Conservation (phyloP, 2,329 filamentous ascomycete genomes). For the Fusarium guadeloupense region DNA sequence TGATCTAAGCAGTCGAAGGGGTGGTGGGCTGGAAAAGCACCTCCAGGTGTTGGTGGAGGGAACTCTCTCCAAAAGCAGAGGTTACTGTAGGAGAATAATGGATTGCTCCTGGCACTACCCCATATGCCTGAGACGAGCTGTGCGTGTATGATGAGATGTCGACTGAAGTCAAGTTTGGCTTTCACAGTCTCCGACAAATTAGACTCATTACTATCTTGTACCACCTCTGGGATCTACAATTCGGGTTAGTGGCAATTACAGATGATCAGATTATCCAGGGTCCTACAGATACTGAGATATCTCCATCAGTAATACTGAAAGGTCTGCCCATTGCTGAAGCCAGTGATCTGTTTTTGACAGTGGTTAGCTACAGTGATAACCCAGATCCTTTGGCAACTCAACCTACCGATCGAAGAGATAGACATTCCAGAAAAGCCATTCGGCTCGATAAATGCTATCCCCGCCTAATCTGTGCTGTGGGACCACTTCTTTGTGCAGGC, state of each 20-base stretch:
- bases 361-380: not conserved
- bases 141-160: conserved; percentile 1
- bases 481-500: not conserved
- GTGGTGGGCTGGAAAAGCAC: accelerated
- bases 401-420: conserved; percentile 19
- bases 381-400: not conserved
- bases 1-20: conserved; percentile 3
- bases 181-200: accelerated
- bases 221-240: not conserved
- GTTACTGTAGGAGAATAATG: conserved; percentile 12
- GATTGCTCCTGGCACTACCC: accelerated
- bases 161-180: conserved; percentile 5
- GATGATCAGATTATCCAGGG: accelerated
- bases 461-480: not conserved
- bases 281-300: conserved; percentile 11
- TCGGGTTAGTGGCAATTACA: not conserved
- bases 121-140: conserved; percentile 12
- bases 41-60: not conserved
- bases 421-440: conserved; percentile 22
- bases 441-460: not conserved
- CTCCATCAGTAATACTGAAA: not conserved
- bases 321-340: conserved; percentile 4
- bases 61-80: conserved; percentile 25
- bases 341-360: not conserved
- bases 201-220: not conserved